Base-by-base conservation (phyloP, 2,329 filamentous ascomycete species). In the Colletotrichum navitas region DNA sequence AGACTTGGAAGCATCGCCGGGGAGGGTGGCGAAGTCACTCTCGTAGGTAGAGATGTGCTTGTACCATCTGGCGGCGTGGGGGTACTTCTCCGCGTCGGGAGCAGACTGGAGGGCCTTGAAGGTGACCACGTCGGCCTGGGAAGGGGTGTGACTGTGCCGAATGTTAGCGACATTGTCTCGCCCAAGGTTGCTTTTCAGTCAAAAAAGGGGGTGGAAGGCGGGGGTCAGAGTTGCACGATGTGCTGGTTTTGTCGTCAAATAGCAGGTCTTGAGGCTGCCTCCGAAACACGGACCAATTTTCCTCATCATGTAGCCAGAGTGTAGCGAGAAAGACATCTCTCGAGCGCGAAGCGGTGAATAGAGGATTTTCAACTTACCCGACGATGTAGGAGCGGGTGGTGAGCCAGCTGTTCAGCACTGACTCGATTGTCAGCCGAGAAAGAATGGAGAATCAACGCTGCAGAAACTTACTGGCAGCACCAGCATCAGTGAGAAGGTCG, bases 11-110 rank as follows among this genome's bases (percentile, higher is more conserved):
- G 95, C 90, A 86, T 98, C 95, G 84, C 96, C 96, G 71, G 94
- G 90, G 63, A 99, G 93, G 76, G 91, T 93, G 79, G 92, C 88
- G 88, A 98, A 98, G 85, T 98, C 95, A 77, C 92, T 89, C 89
- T 97, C 92, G 87, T 93, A 97, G 78, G 93, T 93, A 83, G 93
- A 90, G 82, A 98, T 94, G 91, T 99, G 95, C 91, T 97, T 97
- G 91, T 97, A 98, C 96, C 96, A 99, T 85, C 96, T 93, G 81
- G 94, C 94, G 81, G 93, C 94, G 87, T 97, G 89, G 80, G 95
- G 94, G 91, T 93, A 97, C 88, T 97, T 97, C 83, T 88, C 87
- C 79, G 92, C 89, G 77, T 92, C 91, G 78, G 96, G 96, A 73
- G 90, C 85, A 78, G 88, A 85, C 80, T 88, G 91, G 83, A 98